phyloP scores from a whole-genome alignment of 2,329 filamentous ascomycete species.

The Aspergillus sp. region DNA sequence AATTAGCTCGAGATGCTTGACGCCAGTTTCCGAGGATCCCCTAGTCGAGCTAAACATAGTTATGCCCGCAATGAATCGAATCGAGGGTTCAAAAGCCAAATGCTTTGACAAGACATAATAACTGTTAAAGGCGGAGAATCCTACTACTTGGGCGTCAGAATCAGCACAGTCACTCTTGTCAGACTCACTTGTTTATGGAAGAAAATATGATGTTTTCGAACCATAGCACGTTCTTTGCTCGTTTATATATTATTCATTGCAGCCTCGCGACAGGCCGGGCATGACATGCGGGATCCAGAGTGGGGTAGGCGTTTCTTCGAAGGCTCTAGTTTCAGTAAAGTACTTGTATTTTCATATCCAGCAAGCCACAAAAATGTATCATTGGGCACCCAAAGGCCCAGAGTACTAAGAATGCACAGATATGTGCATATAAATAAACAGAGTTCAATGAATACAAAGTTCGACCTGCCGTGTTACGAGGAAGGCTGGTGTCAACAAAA shows the following conservation, averaged over 20 bases:
- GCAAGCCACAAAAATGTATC: background rate
- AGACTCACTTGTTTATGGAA: background rate
- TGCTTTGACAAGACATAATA: background rate
- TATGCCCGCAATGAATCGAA: background rate
- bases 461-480: constrained; percentile 12
- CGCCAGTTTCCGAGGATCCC: too few species aligned
- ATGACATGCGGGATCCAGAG: background rate
- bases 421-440: constrained; percentile 5
- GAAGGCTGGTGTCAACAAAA: background rate
- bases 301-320: background rate
- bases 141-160: background rate
- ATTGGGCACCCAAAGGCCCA: constrained; percentile 7
- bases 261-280: background rate
- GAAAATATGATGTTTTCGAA: background rate
- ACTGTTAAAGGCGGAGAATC: background rate
- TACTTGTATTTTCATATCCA: constrained; percentile 8
- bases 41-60: background rate
- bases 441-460: constrained; percentile 15
- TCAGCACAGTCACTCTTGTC: background rate
- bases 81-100: background rate
- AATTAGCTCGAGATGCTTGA: background rate
- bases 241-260: background rate
- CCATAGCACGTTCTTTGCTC: too few species aligned
- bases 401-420: constrained; percentile 5
- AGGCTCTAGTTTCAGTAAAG: constrained; percentile 10